These are phyloP conservation scores for Phytophthora megakarya DNA, from an alignment of 352 stramenopile genomes.

Conservation along the genomic window DNA sequence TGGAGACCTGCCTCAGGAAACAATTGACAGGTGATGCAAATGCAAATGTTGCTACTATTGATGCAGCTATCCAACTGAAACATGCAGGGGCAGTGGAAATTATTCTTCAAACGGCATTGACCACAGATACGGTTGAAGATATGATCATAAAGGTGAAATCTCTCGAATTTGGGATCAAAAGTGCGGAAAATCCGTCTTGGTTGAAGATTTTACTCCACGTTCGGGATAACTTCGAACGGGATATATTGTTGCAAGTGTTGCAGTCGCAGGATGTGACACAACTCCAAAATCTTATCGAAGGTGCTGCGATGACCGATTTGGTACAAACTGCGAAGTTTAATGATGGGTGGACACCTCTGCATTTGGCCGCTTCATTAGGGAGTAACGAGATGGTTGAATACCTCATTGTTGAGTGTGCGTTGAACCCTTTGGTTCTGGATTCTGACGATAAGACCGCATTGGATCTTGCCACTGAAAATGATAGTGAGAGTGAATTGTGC, in stretches of 20 bases:
- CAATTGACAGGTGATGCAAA: not conserved
- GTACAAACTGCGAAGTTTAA: constrained; percentile 5
- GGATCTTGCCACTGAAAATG: constrained; percentile 6
- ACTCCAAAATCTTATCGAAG: constrained; percentile 7
- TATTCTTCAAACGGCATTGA: constrained; percentile 12
- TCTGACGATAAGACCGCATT: constrained; percentile 3
- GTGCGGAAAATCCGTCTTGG: not conserved
- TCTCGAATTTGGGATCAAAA: constrained; percentile 2
- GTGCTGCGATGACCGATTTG: not conserved
- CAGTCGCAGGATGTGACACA: not conserved
- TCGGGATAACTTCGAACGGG: not conserved
- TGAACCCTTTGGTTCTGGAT: constrained; percentile 10
- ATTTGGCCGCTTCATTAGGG: constrained; percentile 4
- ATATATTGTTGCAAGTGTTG: constrained; percentile 2
- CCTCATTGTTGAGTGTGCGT: constrained; percentile 15
- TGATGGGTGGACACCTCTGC: constrained; percentile 16
- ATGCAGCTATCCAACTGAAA: constrained; percentile 14
- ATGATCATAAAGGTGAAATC: not conserved
- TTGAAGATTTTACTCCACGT: not conserved
- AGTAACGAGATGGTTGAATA: constrained; percentile 9
- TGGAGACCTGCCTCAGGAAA: constrained; percentile 2
- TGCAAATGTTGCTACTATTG: constrained; percentile 2
- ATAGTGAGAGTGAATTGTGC: not conserved
- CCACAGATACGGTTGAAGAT: constrained; percentile 4
- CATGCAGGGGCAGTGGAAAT: not conserved